Evolutionary conservation across 352 stramenopile species (phyloP), one percentile per base, ranked within the genome.

Genomic region (Phytopythium cucurbitacearum): DNA sequence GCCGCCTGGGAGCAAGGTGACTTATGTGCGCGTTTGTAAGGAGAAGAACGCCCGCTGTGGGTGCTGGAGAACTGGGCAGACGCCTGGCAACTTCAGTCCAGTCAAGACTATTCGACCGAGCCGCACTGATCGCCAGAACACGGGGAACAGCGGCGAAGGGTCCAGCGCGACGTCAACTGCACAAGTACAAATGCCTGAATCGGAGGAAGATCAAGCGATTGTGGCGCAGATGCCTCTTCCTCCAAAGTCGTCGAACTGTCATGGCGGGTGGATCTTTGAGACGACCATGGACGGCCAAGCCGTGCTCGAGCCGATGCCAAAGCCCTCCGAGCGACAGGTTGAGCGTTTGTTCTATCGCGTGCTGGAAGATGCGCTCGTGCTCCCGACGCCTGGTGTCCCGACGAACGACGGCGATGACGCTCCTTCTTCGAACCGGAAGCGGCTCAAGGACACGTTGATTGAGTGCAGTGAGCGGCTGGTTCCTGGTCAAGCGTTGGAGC

Each of bases 241-340:
- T 9, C 54, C 55, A 12, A 61, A 62, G 4, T 53, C 63, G 16
- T 57, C 62, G 7, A 81, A 71, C 7, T 88, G 80, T 37, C 79
- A 82, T 37, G 80, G 80, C 3, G 83, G 83, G 10, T 93, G 83
- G 83, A 87, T 93, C 59, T 93, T 93, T 61, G 83, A 93, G 59
- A 84, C 72, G 5, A 93, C 83, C 4, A 93, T 93, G 83, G 83
- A 93, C 34, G 80, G 83, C 10, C 83, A 93, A 46, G 56, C 87
- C 8, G 83, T 93, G 43, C 57, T 93, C 4, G 78, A 90, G 28
- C 78, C 71, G 1, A 88, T 93, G 54, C 44, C 53, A 0, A 82
- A 83, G 43, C 83, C 80, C 0, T 66, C 72, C 9, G 62, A 71
- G 36, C 73, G 83, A 32, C 78, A 90, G 48, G 83, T 93, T 15